Conservation (phyloP, 305 asterid genomes). For the Fraxinus nigra region DNA sequence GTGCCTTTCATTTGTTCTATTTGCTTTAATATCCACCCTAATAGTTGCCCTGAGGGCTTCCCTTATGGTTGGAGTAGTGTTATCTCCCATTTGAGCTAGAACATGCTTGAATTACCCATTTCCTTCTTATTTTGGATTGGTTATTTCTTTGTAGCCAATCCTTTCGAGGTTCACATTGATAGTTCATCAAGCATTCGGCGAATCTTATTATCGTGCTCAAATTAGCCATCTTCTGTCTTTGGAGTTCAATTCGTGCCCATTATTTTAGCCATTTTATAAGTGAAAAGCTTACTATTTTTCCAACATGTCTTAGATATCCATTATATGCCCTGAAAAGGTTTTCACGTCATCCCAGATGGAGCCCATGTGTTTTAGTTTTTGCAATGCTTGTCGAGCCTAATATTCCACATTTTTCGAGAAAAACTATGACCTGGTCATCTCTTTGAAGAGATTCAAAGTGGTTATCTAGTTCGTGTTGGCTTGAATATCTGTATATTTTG, state of each 20-base stretch:
- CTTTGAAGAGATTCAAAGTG: neutral
- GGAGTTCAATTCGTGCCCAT: neutral
- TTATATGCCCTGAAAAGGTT: neutral
- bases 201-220: neutral
- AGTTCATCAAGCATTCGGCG: neutral
- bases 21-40: neutral
- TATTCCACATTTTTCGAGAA: neutral
- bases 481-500: too few relatives aligned
- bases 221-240: neutral
- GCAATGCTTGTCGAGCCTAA: neutral
- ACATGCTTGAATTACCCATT: neutral
- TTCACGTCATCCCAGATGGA: neutral
- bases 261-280: neutral
- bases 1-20: neutral
- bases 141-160: neutral
- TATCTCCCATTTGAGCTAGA: neutral
- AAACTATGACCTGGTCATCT: neutral
- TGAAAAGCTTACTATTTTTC: neutral
- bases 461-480: neutral
- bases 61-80: neutral
- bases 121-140: neutral
- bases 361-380: neutral
- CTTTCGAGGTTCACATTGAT: neutral
- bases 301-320: neutral
- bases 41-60: neutral